Evolutionary conservation across 106 monocot genomes (phyloP).

Genomic region (Phalaenopsis aphrodite): DNA sequence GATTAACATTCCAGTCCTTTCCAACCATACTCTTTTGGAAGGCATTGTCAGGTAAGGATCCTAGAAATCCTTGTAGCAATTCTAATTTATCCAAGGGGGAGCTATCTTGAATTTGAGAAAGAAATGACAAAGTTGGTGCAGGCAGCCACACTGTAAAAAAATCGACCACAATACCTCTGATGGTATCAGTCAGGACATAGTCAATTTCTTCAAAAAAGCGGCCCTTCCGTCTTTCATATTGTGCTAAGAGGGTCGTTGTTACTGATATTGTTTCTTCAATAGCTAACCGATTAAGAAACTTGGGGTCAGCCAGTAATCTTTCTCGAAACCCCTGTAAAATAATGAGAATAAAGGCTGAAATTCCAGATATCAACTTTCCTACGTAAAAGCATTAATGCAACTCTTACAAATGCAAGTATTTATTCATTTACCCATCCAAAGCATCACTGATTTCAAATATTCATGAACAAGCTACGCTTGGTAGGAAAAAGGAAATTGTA

Average conservation of each 20-base stretch:
- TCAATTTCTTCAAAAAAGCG: constrained; percentile 92
- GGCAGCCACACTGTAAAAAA: constrained; percentile 99
- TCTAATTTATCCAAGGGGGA: constrained; percentile 57
- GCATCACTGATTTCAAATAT: background rate
- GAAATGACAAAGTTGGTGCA: constrained; percentile 86
- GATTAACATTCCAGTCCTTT: constrained; percentile 59
- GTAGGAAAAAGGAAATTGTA: background rate
- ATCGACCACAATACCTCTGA: constrained; percentile 92
- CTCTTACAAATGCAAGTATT: background rate
- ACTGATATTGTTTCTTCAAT: constrained; percentile 95
- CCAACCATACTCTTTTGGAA: constrained; percentile 75
- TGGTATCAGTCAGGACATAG: constrained; percentile 91
- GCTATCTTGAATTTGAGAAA: constrained; percentile 46
- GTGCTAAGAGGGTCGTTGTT: constrained; percentile 84
- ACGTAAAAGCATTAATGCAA: background rate
- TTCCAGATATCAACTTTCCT: background rate
- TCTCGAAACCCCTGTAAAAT: constrained; percentile 79
- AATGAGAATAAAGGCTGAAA: background rate
- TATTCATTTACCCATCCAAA: background rate
- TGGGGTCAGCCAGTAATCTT: constrained; percentile 91
- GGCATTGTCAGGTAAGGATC: constrained; percentile 89
- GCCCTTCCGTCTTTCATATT: constrained; percentile 91
- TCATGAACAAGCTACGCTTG: background rate
- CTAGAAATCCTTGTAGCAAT: constrained; percentile 63
- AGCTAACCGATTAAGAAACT: constrained; percentile 83